phyloP scores from a whole-genome alignment of 1,139 yeast genomes.

The Blastobotrys petasosporus region DNA sequence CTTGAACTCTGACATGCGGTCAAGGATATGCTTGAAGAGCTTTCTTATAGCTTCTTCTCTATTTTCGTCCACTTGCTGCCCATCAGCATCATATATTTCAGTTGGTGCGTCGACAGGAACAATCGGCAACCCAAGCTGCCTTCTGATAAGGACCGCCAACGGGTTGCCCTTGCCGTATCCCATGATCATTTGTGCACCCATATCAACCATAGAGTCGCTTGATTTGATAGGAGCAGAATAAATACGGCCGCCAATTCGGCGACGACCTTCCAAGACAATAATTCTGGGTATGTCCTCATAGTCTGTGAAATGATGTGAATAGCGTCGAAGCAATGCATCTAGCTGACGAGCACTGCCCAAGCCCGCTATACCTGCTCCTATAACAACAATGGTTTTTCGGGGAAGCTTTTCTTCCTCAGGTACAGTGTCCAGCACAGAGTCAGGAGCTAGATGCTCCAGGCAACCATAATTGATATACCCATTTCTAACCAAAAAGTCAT shows the following conservation, averaged over 20 bases:
- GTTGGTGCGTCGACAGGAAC: slow-evolving; percentile 32
- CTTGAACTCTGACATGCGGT: slow-evolving; percentile 34
- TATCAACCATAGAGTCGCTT: slow-evolving; percentile 31
- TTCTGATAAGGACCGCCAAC: slow-evolving; percentile 35
- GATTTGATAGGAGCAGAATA: slow-evolving; percentile 35
- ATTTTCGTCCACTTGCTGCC: slow-evolving; percentile 28
- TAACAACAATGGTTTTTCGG: slow-evolving; percentile 34
- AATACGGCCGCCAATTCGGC: slow-evolving; percentile 41
- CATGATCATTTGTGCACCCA: slow-evolving; percentile 39
- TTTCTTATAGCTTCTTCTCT: slow-evolving; percentile 33
- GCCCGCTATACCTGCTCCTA: slow-evolving; percentile 43
- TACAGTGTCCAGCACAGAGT: slow-evolving; percentile 15
- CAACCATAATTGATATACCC: slow-evolving; percentile 43
- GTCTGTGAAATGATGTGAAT: slow-evolving; percentile 32
- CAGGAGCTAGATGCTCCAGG: slow-evolving; percentile 28
- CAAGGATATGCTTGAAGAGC: slow-evolving; percentile 35
- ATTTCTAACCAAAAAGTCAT: slow-evolving; percentile 38
- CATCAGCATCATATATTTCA: slow-evolving; percentile 32
- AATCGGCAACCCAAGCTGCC: slow-evolving; percentile 39
- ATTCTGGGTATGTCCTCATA: slow-evolving; percentile 39
- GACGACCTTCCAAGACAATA: slow-evolving; percentile 37
- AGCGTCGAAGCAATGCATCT: slow-evolving; percentile 33
- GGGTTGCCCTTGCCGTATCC: slow-evolving; percentile 43
- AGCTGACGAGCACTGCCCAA: slow-evolving; percentile 41
- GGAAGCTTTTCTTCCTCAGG: slow-evolving; percentile 30